Evolutionary conservation across 306 rosid species (phyloP).

Genomic region (Trifolium pratense): DNA sequence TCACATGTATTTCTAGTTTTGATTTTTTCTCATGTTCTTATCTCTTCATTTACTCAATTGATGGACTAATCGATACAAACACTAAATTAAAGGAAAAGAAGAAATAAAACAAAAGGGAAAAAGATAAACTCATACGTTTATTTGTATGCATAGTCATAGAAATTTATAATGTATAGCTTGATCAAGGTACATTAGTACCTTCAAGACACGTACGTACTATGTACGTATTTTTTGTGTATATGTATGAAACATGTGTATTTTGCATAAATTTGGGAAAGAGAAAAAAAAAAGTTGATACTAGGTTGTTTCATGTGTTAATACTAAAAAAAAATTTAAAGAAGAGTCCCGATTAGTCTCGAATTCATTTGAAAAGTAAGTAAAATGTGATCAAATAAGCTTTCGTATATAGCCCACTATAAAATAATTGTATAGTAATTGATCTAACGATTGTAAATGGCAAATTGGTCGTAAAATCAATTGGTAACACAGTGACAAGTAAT

Average conservation of each 20-base stretch:
- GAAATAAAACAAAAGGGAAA: background rate
- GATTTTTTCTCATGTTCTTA: conserved; percentile 27
- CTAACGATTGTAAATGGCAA: background rate
- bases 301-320: background rate
- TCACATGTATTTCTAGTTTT: conserved; percentile 37
- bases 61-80: conserved; percentile 17
- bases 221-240: background rate
- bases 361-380: background rate
- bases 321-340: too few species aligned
- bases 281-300: background rate
- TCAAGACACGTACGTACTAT: background rate
- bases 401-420: too few species aligned
- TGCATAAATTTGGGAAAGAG: background rate
- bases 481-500: too few species aligned
- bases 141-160: background rate
- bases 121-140: background rate
- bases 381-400: background rate
- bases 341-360: background rate
- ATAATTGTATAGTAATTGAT: too few species aligned
- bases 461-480: background rate
- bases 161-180: conserved; percentile 32
- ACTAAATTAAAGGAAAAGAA: background rate
- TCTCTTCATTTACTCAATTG: conserved; percentile 21
- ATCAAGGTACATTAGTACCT: conserved; percentile 26
- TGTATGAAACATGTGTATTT: conserved; percentile 12